Conservation (phyloP, 2,329 filamentous ascomycete genomes). For the Beauveria pseudobassiana region DNA sequence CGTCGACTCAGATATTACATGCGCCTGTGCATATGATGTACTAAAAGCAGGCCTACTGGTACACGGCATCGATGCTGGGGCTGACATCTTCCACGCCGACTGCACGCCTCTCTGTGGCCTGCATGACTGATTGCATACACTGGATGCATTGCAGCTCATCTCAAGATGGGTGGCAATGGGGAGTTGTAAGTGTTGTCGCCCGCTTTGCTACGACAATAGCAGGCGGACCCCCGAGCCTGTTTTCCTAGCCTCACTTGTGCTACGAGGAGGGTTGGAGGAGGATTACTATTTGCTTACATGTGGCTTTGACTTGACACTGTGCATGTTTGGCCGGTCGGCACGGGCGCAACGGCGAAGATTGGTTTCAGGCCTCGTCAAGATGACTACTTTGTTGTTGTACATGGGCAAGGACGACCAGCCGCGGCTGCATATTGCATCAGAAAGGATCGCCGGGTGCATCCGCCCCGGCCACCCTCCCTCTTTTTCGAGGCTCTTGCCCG, state of each 20-base stretch:
- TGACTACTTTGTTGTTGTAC: not conserved
- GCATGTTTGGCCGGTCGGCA: not conserved
- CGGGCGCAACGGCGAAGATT: not conserved
- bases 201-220: not conserved
- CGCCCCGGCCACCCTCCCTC: not conserved
- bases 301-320: not conserved
- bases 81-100: not conserved
- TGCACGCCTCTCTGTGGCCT: conserved; percentile 1
- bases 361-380: not conserved
- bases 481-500: not conserved
- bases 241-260: not conserved
- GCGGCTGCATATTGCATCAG: not conserved
- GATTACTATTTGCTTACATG: not conserved
- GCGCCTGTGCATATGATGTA: conserved; percentile 1
- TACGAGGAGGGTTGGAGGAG: not conserved
- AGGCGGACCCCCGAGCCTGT: not conserved
- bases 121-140: not conserved
- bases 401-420: not conserved
- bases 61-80: not conserved
- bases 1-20: conserved; percentile 1
- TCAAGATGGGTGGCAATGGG: not conserved
- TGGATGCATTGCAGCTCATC: not conserved
- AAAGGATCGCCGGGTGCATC: not conserved
- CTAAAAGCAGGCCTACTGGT: not conserved
- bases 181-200: no score